Evolutionary conservation across 345 rosid species (phyloP).

Genomic region (Raphanus sativus): DNA sequence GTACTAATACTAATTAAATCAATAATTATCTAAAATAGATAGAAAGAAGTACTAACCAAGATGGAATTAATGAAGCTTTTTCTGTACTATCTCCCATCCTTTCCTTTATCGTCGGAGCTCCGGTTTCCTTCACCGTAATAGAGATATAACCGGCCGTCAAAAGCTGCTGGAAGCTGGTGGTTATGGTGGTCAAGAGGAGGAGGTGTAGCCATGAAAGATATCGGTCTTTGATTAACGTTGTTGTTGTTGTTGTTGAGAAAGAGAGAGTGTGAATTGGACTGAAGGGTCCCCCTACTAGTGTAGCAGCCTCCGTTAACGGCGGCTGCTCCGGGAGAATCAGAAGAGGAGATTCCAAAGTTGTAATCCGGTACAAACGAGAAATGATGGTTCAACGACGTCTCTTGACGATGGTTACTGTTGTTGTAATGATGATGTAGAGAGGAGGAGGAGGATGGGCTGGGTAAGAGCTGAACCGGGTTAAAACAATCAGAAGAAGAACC

Average conservation of each 20-base stretch:
- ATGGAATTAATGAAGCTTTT: slow-evolving; percentile 24
- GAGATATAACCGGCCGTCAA: slow-evolving; percentile 34
- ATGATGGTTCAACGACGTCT: slow-evolving; percentile 34
- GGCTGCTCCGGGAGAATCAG: slow-evolving; percentile 30
- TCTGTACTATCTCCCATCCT: slow-evolving; percentile 56
- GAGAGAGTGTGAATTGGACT: slow-evolving; percentile 83
- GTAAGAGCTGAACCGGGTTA: slow-evolving; percentile 47
- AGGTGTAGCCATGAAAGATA: slow-evolving; percentile 62
- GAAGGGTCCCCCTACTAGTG: slow-evolving; percentile 99
- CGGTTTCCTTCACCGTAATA: slow-evolving; percentile 62
- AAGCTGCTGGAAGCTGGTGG: slow-evolving; percentile 58
- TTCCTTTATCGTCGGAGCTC: slow-evolving; percentile 67
- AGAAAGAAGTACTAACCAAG: slow-evolving; percentile 48
- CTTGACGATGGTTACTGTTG: slow-evolving; percentile 18
- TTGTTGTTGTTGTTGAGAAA: slow-evolving; percentile 30
- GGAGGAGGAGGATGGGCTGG: slow-evolving; percentile 36
- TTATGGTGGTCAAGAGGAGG: slow-evolving; percentile 55
- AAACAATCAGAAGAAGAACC: slow-evolving; percentile 56
- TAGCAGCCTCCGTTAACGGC: slow-evolving; percentile 53
- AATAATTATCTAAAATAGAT: not conserved
- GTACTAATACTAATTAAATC: slow-evolving; percentile 22
- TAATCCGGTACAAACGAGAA: slow-evolving; percentile 75
- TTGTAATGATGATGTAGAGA: slow-evolving; percentile 1
- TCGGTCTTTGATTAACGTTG: slow-evolving; percentile 64
- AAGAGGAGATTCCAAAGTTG: slow-evolving; percentile 78